Conservation (phyloP, 1,284 basidiomycete species). For the Tilletia caries region DNA sequence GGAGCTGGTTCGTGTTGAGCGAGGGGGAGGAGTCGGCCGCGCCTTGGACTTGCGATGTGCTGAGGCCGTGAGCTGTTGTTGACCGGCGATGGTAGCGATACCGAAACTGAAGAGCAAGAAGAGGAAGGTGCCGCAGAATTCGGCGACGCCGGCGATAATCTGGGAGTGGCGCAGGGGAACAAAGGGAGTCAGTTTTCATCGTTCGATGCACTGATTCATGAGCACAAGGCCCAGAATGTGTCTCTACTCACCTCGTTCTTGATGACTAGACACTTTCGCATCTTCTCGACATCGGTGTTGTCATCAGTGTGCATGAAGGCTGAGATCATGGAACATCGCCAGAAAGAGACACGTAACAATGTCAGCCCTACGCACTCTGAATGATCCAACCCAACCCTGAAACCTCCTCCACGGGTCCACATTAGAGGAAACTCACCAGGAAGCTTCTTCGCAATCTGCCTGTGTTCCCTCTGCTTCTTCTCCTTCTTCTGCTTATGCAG, state of each 20-base stretch:
- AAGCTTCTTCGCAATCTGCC: background rate
- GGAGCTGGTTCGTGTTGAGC: background rate
- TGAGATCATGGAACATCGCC: background rate
- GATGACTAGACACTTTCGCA: constrained; percentile 3
- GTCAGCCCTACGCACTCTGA: too few species aligned
- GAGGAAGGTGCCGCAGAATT: constrained; percentile 33
- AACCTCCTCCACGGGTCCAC: background rate
- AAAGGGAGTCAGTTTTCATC: background rate
- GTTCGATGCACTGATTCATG: background rate
- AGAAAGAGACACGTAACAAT: background rate
- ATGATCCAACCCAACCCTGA: too few species aligned
- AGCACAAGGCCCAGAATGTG: too few species aligned
- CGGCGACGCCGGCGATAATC: constrained; percentile 18
- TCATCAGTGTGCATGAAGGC: constrained; percentile 9
- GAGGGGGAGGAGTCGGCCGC: constrained; percentile 7
- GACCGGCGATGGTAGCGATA: constrained; percentile 7
- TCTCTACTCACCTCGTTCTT: constrained; percentile 4
- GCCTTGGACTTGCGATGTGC: constrained; percentile 1
- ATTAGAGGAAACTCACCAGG: background rate
- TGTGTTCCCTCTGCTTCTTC: constrained; percentile 10
- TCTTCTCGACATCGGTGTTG: background rate
- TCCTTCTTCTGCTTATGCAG: too few species aligned
- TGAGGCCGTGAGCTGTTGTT: constrained; percentile 10
- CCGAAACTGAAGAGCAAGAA: constrained; percentile 28
- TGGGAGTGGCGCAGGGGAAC: background rate